Evolutionary conservation across 805 yeast genomes (phyloP), one percentile per base, ranked within the genome.

Genomic region (Candida coleopterorum): DNA sequence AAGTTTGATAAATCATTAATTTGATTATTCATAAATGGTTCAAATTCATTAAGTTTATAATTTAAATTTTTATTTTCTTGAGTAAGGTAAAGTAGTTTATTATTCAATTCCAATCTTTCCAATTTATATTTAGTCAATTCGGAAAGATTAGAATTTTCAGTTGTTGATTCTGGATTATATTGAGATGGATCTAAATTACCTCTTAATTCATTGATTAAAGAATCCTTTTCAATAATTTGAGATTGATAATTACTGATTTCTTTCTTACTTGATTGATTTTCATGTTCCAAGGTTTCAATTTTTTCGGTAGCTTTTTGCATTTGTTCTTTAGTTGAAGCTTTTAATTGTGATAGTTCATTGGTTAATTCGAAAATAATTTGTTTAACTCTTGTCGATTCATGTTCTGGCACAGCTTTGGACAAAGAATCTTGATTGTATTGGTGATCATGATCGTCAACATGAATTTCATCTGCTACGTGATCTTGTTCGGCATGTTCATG

Each of bases 221-320:
- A 31, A 34, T 62, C 64, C 41, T 53, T 60, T 34, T 64, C 70
- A 2, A 41, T 34, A 14, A 63, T 29, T 38, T 55, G 54, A 31
- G 40, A 28, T 14, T 32, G 20, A 23, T 24, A 34, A n/a, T 18
- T 10, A 9, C 27, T 30, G 31, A 37, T 20, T 8, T 35, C 31
- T 30, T 37, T 16, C 29, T 37, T 40, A 35, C 40, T 40, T 6
- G 33, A 27, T 29, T 45, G 51, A 34, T 48, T 43, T 38, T 68
- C 64, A 10, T 39, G 20, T 40, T 79, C 85, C 24, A 83, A 59
- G 15, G 49, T 48, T 16, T 55, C 56, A 16, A 82, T 77, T 39
- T 71, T 72, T 14, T 68, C 68, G 45, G 78, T 73, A 0, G 88
- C 89, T 34, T 65, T 60, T 34, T 62, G 66, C 43, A 82, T 79